Evolutionary conservation across 1,284 basidiomycete genomes (phyloP).

Genomic region (Pholiota adiposa): DNA sequence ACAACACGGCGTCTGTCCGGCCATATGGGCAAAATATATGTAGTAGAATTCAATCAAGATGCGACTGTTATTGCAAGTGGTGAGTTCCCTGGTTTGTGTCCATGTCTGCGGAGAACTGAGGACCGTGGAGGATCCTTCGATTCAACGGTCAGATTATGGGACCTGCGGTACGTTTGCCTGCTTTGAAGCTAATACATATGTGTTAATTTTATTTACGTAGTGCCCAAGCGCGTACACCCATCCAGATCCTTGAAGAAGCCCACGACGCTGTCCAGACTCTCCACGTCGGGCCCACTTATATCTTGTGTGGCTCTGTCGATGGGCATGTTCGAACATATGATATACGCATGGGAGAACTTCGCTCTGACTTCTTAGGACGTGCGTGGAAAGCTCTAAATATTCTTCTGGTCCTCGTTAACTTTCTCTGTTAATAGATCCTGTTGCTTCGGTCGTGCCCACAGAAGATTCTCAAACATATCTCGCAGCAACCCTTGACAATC

Average conservation of each 20-base stretch:
- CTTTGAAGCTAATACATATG: not conserved
- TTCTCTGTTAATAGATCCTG: constrained; percentile 64
- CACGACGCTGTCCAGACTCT: constrained; percentile 89
- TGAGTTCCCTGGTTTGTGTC: constrained; percentile 31
- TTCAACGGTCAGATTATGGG: constrained; percentile 88
- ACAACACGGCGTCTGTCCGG: constrained; percentile 85
- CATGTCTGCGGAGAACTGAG: not conserved
- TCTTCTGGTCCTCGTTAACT: not conserved
- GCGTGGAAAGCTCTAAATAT: constrained; percentile 36
- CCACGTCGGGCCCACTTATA: constrained; percentile 61
- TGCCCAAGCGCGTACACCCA: constrained; percentile 78
- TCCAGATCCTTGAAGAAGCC: constrained; percentile 92
- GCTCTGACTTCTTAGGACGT: constrained; percentile 91
- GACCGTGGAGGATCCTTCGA: constrained; percentile 79
- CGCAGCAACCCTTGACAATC: constrained; percentile 83
- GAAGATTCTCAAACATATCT: constrained; percentile 79
- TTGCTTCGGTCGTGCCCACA: constrained; percentile 81
- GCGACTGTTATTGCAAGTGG: constrained; percentile 87
- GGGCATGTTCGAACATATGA: constrained; percentile 94
- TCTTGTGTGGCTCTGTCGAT: constrained; percentile 88
- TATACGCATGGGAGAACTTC: constrained; percentile 87
- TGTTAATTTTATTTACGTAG: constrained; percentile 41
- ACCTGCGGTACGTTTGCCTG: constrained; percentile 62
- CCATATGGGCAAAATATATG: constrained; percentile 89
- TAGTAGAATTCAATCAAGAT: constrained; percentile 89